These are phyloP conservation scores for Moesziomyces sp. DNA, from an alignment of 1,284 basidiomycete species.

Conservation along the genomic window DNA sequence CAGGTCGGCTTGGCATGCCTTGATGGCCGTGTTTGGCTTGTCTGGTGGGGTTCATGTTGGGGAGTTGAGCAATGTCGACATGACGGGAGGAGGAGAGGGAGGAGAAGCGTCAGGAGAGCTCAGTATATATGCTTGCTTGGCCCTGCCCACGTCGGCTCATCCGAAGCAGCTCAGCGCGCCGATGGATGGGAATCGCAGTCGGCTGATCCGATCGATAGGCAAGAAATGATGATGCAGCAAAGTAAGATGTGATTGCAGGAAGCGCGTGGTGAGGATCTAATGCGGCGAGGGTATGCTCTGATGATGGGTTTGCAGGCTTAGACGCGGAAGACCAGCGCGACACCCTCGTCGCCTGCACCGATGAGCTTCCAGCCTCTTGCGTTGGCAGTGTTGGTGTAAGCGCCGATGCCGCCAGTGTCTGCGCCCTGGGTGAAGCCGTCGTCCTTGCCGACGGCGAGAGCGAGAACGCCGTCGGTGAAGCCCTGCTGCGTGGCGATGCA, in stretches of 20 bases:
- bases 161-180: conserved; percentile 11
- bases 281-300: conserved; percentile 24
- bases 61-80: background rate
- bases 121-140: conserved; percentile 15
- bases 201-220: background rate
- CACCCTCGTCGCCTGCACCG: conserved; percentile 67
- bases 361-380: conserved; percentile 63
- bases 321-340: conserved; percentile 64
- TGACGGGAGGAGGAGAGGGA: background rate
- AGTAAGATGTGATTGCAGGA: conserved; percentile 4
- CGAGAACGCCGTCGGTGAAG: conserved; percentile 83
- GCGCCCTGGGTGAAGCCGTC: conserved; percentile 67
- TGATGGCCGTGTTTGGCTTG: background rate
- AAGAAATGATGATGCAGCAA: background rate
- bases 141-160: conserved; percentile 5
- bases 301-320: conserved; percentile 7
- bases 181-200: conserved; percentile 5
- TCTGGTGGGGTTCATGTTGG: conserved; percentile 8
- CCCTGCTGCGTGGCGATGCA: conserved; percentile 84
- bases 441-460: conserved; percentile 74
- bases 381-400: conserved; percentile 45
- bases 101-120: background rate
- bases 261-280: too few species aligned
- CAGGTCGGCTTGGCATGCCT: conserved; percentile 2
- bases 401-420: conserved; percentile 65